Evolutionary conservation across 2,329 filamentous ascomycete species (phyloP).

Genomic region (Coniochaeta sp.): DNA sequence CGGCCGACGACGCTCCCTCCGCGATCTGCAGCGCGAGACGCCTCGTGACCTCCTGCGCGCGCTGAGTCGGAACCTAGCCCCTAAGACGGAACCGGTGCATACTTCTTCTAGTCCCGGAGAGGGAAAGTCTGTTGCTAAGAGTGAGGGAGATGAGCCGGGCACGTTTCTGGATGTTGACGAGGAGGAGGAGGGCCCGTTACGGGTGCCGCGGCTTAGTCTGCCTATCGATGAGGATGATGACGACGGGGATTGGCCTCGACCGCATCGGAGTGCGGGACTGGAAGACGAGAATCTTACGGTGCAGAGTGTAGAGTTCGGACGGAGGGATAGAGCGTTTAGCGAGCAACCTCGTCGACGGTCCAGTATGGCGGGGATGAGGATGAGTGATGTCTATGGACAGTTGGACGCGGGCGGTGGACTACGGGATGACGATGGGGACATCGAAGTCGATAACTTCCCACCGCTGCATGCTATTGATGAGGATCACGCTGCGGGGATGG

Average conservation of each 20-base stretch:
- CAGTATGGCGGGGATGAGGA: constrained; percentile 42
- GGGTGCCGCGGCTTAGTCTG: constrained; percentile 47
- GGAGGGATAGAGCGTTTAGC: constrained; percentile 34
- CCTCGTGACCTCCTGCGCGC: constrained; percentile 45
- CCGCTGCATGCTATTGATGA: constrained; percentile 35
- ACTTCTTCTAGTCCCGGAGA: constrained; percentile 36
- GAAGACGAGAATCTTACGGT: constrained; percentile 53
- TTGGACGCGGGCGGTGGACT: too few relatives aligned
- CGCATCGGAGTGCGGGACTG: constrained; percentile 44
- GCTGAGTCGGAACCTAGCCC: constrained; percentile 47
- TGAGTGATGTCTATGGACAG: constrained; percentile 41
- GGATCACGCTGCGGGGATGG: constrained; percentile 18
- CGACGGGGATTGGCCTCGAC: constrained; percentile 42
- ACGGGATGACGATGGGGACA: constrained; percentile 25
- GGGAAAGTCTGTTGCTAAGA: constrained; percentile 10
- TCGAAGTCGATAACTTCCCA: constrained; percentile 44
- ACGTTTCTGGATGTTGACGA: constrained; percentile 29
- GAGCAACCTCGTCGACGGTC: constrained; percentile 33
- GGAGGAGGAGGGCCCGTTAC: constrained; percentile 41
- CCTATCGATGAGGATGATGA: constrained; percentile 39
- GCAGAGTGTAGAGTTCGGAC: constrained; percentile 52
- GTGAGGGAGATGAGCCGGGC: constrained; percentile 3
- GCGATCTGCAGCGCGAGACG: constrained; percentile 45
- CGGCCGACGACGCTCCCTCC: constrained; percentile 49
- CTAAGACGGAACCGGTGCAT: constrained; percentile 32